These are phyloP conservation scores for Taiozyma sp. DNA, from an alignment of 1,139 yeast species.

Conservation along the genomic window DNA sequence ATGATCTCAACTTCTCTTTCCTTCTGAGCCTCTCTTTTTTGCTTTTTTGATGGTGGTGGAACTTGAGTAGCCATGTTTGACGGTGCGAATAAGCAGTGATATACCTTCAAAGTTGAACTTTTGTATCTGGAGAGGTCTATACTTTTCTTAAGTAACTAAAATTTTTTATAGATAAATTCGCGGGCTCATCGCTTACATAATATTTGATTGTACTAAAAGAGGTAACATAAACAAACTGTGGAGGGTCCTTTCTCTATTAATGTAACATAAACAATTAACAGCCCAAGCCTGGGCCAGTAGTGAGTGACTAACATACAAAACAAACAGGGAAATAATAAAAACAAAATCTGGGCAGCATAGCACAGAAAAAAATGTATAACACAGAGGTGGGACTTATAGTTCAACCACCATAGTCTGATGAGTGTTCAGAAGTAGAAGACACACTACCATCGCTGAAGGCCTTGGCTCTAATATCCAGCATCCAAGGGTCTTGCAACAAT, in stretches of 20 bases:
- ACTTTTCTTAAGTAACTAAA: not conserved
- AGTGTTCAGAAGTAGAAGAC: conserved; percentile 21
- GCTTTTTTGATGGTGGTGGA: conserved; percentile 93
- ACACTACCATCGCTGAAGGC: conserved; percentile 48
- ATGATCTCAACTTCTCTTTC: conserved; percentile 69
- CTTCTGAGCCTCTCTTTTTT: conserved; percentile 76
- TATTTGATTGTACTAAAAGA: not conserved
- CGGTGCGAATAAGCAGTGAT: not conserved
- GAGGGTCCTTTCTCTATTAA: not conserved
- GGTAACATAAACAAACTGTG: not conserved
- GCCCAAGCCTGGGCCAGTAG: not conserved
- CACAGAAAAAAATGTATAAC: not conserved
- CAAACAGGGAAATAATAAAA: not conserved
- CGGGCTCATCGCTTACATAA: conserved; percentile 16
- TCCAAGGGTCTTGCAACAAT: conserved; percentile 87
- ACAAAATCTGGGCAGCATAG: not conserved
- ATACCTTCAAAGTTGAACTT: not conserved
- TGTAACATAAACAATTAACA: not conserved
- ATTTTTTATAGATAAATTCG: conserved; percentile 5
- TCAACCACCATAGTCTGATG: conserved; percentile 18
- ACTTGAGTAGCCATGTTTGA: conserved; percentile 80
- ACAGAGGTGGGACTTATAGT: not conserved
- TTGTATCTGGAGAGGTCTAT: not conserved
- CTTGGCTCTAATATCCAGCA: conserved; percentile 60
- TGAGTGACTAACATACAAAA: not conserved